Base-by-base conservation (phyloP, 192 early-diverging fungal species). In the Backusella westeae region DNA sequence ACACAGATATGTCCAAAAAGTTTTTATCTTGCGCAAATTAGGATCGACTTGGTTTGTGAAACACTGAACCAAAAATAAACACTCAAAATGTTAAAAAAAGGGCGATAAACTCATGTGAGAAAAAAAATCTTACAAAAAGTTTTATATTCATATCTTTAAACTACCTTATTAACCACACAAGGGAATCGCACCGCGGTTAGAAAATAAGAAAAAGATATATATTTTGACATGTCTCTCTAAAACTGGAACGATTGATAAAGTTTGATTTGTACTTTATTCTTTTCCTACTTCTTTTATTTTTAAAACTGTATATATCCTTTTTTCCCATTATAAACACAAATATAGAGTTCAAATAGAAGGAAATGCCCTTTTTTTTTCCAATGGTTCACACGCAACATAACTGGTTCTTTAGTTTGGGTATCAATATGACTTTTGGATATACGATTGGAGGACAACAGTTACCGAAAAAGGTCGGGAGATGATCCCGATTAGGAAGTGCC, bases 121-220 rank as follows among this genome's bases (percentile, higher is more conserved):
- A 59, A 23, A 23, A 14, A 15, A 15, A 26, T 59, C 23, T 59
- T 26, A 3, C 4, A 52, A 52, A 59, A 19, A 26, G 53, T 26
- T 59, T 59, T 59, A 63, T 63, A 63, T 63, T 29, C 56, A 63
- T 29, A 29, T 29, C 56, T 63, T 63, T 63, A 63, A 63, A 63
- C 56, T 63, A 7, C 23, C 56, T 26, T 63, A 14, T 63, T 63
- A 63, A 63, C 56, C 56, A 63, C 56, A 63, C 56, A 63, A 63
- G 56, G 56, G 21, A 63, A 63, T 63, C 56, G 10, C 56, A 63
- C 56, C 56, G 56, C 56, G 56, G 56, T 63, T 63, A 63, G 56
- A 63, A 63, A 63, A 63, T 12, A 63, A 29, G 23, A 63, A 26
- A 26, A 26, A 26, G 9, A 56, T 12, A 63, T 63, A 23, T 29